A percentile compares a stretch with the other conserved stretches of the same genome.
These are phyloP conservation scores for Cercospora zeae-maydis DNA, from an alignment of 2,329 filamentous ascomycete species.

Conservation along the genomic window DNA sequence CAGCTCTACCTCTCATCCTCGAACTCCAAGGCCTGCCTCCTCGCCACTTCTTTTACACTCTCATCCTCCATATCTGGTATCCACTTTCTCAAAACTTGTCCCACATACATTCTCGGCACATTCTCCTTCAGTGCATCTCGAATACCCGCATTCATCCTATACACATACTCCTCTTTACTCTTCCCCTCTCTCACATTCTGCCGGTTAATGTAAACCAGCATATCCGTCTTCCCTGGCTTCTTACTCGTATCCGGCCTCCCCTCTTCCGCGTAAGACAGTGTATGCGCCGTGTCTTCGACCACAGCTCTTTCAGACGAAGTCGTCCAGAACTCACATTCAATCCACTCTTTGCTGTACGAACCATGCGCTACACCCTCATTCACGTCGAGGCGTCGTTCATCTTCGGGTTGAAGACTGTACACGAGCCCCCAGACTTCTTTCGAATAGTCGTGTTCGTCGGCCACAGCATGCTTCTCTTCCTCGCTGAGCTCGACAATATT, in stretches of 20 bases:
- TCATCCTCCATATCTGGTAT: slow-evolving; percentile 39
- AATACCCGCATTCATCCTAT: slow-evolving; percentile 62
- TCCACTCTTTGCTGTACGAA: slow-evolving; percentile 56
- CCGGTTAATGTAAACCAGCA: slow-evolving; percentile 61
- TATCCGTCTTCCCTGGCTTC: slow-evolving; percentile 31
- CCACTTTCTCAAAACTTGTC: slow-evolving; percentile 52
- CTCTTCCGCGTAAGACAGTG: neutral
- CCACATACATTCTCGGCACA: slow-evolving; percentile 55
- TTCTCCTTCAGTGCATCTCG: slow-evolving; percentile 54
- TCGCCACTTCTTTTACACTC: slow-evolving; percentile 33
- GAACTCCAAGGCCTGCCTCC: slow-evolving; percentile 38
- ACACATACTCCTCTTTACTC: slow-evolving; percentile 58
- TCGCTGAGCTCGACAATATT: slow-evolving; percentile 53
- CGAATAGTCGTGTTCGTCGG: slow-evolving; percentile 19
- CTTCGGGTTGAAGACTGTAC: slow-evolving; percentile 50
- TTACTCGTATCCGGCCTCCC: slow-evolving; percentile 27
- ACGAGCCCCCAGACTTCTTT: slow-evolving; percentile 56
- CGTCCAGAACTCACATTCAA: slow-evolving; percentile 46
- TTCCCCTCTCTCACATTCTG: slow-evolving; percentile 38
- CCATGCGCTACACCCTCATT: slow-evolving; percentile 59
- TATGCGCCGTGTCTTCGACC: neutral
- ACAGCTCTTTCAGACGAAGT: slow-evolving; percentile 8
- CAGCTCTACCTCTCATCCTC: slow-evolving; percentile 22
- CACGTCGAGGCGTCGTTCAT: slow-evolving; percentile 53
- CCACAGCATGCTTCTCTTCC: neutral